Conservation (phyloP, 208 protist genomes). For the Entamoeba invadens region DNA sequence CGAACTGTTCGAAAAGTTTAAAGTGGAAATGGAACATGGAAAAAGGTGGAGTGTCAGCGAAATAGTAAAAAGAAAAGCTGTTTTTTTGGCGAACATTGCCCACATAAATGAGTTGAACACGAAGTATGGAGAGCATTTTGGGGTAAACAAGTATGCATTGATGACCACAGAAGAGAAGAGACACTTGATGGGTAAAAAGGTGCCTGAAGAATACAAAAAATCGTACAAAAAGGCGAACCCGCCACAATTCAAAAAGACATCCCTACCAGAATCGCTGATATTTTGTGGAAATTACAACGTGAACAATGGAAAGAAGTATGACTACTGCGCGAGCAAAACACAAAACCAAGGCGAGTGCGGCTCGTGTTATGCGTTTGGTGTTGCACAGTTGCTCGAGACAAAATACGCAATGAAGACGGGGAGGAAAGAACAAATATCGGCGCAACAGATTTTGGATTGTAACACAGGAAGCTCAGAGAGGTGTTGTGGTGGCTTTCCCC, state of each 20-base stretch:
- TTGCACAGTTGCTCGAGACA: neutral
- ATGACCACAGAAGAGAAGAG: neutral
- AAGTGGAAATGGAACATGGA: too few relatives aligned
- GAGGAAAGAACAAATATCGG: neutral
- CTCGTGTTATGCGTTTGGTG: constrained; percentile 13
- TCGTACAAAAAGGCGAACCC: too few relatives aligned
- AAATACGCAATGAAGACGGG: neutral
- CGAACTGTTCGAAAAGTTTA: too few relatives aligned
- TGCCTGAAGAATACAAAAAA: neutral
- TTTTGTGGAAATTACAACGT: neutral
- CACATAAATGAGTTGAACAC: neutral
- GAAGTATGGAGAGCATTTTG: neutral
- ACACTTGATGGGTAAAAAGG: neutral
- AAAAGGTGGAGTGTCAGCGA: neutral
- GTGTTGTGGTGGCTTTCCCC: neutral
- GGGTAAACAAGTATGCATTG: neutral
- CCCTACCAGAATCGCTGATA: neutral
- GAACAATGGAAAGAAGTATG: neutral
- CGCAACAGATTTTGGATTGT: neutral
- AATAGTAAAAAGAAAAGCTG: neutral
- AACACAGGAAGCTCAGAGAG: neutral
- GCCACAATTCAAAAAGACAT: too few relatives aligned
- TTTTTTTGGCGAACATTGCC: neutral
- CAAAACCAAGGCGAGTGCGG: neutral
- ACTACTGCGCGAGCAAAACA: neutral